These are phyloP conservation scores for Pichia cabralensis DNA, from an alignment of 805 yeast species.

Conservation along the genomic window DNA sequence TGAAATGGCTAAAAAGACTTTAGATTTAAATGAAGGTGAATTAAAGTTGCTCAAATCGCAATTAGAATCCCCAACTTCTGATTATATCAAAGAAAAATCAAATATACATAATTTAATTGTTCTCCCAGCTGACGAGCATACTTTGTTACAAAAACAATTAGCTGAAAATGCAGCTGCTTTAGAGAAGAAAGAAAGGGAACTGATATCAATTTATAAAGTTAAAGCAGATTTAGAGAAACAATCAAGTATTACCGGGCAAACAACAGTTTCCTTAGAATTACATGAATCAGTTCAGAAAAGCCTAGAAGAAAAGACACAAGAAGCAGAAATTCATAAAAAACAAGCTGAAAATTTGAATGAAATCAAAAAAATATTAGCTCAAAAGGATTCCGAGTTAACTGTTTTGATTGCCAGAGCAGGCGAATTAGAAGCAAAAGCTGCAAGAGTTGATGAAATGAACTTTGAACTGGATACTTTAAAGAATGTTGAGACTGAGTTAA, in stretches of 20 bases:
- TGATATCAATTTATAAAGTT: constrained; percentile 3
- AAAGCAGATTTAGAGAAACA: constrained; percentile 11
- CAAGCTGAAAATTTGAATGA: constrained; percentile 5
- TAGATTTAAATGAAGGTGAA: constrained; percentile 4
- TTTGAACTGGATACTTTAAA: constrained; percentile 2
- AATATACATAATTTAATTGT: constrained; percentile 26
- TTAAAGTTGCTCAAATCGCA: not conserved
- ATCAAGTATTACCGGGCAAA: constrained; percentile 8
- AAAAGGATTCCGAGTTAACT: constrained; percentile 3
- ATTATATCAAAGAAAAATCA: constrained; percentile 11
- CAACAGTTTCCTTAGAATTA: constrained; percentile 9
- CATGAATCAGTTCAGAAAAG: constrained; percentile 11
- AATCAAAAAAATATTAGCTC: constrained; percentile 1
- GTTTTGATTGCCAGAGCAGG: not conserved
- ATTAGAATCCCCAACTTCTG: constrained; percentile 6
- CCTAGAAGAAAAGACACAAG: constrained; percentile 2
- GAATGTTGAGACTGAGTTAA: constrained; percentile 5
- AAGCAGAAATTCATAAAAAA: constrained; percentile 2
- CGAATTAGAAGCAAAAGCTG: constrained; percentile 1
- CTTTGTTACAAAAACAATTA: constrained; percentile 5
- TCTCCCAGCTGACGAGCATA: constrained; percentile 10
- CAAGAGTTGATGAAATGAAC: constrained; percentile 4
- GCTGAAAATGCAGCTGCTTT: constrained; percentile 1
- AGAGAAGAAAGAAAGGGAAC: constrained; percentile 7
- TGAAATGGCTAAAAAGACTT: not conserved